These are phyloP conservation scores for Pugionium dolabratum DNA, from an alignment of 345 rosid species.

Conservation along the genomic window DNA sequence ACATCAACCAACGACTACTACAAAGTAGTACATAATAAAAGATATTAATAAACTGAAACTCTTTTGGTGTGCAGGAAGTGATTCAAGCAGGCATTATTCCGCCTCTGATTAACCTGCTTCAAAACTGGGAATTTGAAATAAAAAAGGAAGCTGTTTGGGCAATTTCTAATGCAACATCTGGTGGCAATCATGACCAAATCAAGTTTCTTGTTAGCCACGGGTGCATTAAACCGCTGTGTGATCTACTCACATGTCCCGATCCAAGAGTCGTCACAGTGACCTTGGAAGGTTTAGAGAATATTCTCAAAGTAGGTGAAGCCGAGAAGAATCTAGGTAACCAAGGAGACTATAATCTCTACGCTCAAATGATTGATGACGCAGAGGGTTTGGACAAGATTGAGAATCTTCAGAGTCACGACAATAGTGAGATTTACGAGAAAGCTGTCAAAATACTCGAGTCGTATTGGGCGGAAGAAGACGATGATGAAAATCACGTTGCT, in stretches of 20 bases:
- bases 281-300: constrained; percentile 71
- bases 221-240: constrained; percentile 70
- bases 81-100: constrained; percentile 54
- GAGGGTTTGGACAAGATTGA: constrained; percentile 79
- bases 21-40: background rate
- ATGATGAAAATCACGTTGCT: constrained; percentile 47
- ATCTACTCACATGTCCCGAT: constrained; percentile 72
- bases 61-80: constrained; percentile 51
- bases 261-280: constrained; percentile 64
- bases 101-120: constrained; percentile 59
- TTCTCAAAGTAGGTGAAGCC: constrained; percentile 73
- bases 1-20: no score
- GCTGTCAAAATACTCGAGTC: constrained; percentile 66
- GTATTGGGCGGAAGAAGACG: constrained; percentile 66
- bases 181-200: constrained; percentile 69
- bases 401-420: constrained; percentile 76
- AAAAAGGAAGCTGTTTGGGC: constrained; percentile 92
- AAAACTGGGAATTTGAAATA: constrained; percentile 66
- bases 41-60: background rate
- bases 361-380: constrained; percentile 69
- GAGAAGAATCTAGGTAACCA: constrained; percentile 52
- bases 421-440: constrained; percentile 68
- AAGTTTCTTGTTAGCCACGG: constrained; percentile 65
- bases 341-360: constrained; percentile 53
- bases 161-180: constrained; percentile 71